phyloP scores from a whole-genome alignment of 2,329 filamentous ascomycete genomes.

The Fusarium temperatum region DNA sequence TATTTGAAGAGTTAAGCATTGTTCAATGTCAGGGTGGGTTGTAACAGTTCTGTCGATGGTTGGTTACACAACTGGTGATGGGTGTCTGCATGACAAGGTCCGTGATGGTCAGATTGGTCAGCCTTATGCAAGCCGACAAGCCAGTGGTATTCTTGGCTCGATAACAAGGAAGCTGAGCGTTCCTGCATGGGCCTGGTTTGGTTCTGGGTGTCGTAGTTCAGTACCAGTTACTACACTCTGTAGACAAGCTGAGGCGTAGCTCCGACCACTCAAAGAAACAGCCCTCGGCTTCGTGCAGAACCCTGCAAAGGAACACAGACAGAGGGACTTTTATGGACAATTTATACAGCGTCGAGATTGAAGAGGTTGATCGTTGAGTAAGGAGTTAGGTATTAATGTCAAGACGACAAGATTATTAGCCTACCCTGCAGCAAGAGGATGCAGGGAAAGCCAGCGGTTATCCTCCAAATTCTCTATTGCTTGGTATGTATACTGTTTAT shows the following conservation, averaged over 20 bases:
- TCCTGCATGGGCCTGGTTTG: slow-evolving; percentile 16
- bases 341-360: neutral
- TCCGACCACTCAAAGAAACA: neutral
- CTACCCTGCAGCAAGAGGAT: neutral
- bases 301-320: neutral
- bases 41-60: neutral
- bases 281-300: neutral
- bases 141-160: slow-evolving; percentile 3
- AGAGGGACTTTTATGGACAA: neutral
- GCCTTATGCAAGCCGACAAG: slow-evolving; percentile 10
- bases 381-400: neutral
- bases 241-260: neutral
- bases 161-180: slow-evolving; percentile 5
- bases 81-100: neutral
- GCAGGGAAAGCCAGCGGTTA: neutral
- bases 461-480: neutral
- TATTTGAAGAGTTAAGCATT: neutral
- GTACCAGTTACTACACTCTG: neutral
- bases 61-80: neutral
- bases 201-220: neutral
- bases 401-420: neutral
- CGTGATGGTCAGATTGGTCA: slow-evolving; percentile 1
- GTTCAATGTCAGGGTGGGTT: neutral
- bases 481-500: neutral
- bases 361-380: neutral